A percentile compares a stretch with the other conserved stretches of the same genome.
phyloP scores from a whole-genome alignment of 2,329 filamentous ascomycete species.

The Aspergillus intermedius region DNA sequence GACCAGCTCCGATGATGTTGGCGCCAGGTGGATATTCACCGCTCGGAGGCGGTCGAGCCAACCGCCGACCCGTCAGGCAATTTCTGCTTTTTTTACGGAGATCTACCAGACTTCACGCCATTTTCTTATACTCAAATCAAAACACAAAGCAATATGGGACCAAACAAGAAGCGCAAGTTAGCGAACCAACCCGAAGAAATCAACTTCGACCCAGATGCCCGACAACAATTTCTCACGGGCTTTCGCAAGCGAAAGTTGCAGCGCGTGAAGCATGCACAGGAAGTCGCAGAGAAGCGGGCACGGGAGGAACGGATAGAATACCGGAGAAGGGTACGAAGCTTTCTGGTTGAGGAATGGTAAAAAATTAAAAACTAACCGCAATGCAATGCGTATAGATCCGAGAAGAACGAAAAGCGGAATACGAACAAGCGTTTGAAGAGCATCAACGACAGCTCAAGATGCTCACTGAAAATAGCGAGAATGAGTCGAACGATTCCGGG shows the following conservation, averaged over 20 bases:
- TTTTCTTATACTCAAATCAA: background rate
- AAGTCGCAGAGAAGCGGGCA: constrained; percentile 68
- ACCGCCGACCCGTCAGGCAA: constrained; percentile 20
- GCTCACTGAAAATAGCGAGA: constrained; percentile 42
- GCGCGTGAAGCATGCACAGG: constrained; percentile 76
- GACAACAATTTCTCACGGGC: constrained; percentile 83
- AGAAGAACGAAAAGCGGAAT: constrained; percentile 72
- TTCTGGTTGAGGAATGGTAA: background rate
- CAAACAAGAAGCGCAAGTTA: constrained; percentile 62
- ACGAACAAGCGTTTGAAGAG: constrained; percentile 72
- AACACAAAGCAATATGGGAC: constrained; percentile 39
- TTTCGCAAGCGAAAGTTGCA: constrained; percentile 94
- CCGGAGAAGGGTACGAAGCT: constrained; percentile 61
- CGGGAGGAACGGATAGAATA: constrained; percentile 68
- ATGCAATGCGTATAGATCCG: constrained; percentile 56
- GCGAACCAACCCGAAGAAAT: constrained; percentile 66
- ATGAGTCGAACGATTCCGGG: constrained; percentile 15
- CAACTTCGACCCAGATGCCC: constrained; percentile 71
- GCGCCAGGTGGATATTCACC: constrained; percentile 21
- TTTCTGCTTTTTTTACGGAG: constrained; percentile 6
- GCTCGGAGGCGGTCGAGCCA: constrained; percentile 32
- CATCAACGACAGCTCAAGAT: constrained; percentile 65
- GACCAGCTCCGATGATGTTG: constrained; percentile 17
- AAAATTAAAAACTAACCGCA: background rate
- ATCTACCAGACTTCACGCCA: background rate